A percentile compares a stretch with the other conserved stretches of the same genome.
phyloP scores from a whole-genome alignment of 257 asterid species.

The Lantana camara region DNA sequence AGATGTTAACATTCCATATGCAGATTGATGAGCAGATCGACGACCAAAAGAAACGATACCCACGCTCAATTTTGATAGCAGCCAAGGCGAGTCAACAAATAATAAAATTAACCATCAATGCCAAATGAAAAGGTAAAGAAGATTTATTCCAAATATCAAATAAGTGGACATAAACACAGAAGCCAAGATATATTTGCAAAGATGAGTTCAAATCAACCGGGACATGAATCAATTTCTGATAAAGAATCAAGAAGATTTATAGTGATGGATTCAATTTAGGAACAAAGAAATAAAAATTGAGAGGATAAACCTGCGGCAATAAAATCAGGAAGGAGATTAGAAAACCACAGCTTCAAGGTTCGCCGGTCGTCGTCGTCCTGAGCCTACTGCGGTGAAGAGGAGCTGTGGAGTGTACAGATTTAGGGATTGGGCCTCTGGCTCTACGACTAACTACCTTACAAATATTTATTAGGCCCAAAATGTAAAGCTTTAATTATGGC shows the following conservation, averaged over 20 bases:
- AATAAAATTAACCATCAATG: not conserved
- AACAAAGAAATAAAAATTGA: not conserved
- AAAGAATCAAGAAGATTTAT: not conserved
- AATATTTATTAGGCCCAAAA: no score
- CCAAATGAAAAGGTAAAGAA: not conserved
- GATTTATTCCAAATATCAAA: not conserved
- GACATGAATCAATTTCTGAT: not conserved
- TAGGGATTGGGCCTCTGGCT: conserved; percentile 19
- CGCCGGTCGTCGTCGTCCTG: conserved; percentile 18
- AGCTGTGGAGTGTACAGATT: conserved; percentile 10
- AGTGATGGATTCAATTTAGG: not conserved
- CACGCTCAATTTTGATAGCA: not conserved
- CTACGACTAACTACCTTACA: no score
- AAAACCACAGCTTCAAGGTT: conserved; percentile 22
- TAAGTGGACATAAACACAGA: not conserved
- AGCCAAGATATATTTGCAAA: no score
- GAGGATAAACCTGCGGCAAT: not conserved
- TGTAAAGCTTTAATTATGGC: no score
- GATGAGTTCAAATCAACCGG: not conserved
- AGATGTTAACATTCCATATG: not conserved
- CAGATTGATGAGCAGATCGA: not conserved
- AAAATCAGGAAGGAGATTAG: conserved; percentile 1
- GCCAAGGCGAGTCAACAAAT: not conserved
- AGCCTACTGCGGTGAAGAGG: conserved; percentile 22
- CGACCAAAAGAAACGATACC: not conserved